Evolutionary conservation across 1,139 yeast species (phyloP).

Genomic region (Yamadazyma kanchanaburiensis): DNA sequence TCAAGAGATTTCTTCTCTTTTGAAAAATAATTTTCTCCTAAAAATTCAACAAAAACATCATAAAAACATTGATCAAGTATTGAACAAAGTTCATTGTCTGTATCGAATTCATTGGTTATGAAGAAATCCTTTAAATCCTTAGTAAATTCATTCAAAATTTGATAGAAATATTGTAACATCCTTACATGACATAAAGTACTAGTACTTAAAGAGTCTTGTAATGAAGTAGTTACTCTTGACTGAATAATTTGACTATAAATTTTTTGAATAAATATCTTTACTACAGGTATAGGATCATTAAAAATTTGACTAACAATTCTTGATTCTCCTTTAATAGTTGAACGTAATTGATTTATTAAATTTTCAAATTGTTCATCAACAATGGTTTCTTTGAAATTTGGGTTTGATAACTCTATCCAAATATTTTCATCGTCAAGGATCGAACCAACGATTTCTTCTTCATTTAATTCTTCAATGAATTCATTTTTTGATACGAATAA

Average conservation of each 20-base stretch:
- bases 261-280: slow-evolving; percentile 70
- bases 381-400: slow-evolving; percentile 27
- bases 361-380: slow-evolving; percentile 33
- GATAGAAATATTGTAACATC: slow-evolving; percentile 64
- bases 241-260: slow-evolving; percentile 76
- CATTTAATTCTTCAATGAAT: slow-evolving; percentile 45
- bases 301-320: slow-evolving; percentile 73
- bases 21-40: slow-evolving; percentile 69
- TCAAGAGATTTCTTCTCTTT: slow-evolving; percentile 71
- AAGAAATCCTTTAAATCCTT: slow-evolving; percentile 63
- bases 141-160: slow-evolving; percentile 59
- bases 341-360: slow-evolving; percentile 32
- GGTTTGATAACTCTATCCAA: slow-evolving; percentile 37
- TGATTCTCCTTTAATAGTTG: slow-evolving; percentile 63
- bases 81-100: slow-evolving; percentile 42
- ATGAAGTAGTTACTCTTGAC: slow-evolving; percentile 58
- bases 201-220: slow-evolving; percentile 62
- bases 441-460: slow-evolving; percentile 31
- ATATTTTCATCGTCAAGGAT: slow-evolving; percentile 36
- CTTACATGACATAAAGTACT: slow-evolving; percentile 77
- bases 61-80: slow-evolving; percentile 70
- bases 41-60: slow-evolving; percentile 70
- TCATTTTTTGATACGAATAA: slow-evolving; percentile 81
- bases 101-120: slow-evolving; percentile 43
- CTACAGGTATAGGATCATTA: slow-evolving; percentile 60